Base-by-base conservation (phyloP, 1,284 basidiomycete genomes). In the Irpex lacteus region DNA sequence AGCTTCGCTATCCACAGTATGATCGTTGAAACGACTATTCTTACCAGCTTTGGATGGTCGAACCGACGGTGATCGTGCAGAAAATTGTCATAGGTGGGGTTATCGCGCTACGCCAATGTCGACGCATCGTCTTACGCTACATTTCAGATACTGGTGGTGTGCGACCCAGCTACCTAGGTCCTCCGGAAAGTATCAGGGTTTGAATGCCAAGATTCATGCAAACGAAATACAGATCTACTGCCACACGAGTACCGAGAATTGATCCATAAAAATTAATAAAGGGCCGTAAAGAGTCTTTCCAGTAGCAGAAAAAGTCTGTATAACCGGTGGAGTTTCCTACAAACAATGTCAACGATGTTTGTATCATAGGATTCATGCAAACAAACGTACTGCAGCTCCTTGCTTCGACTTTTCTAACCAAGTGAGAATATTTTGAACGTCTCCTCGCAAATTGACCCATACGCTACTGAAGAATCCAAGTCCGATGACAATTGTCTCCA, bases 61-160 rank as follows among this genome's bases (percentile, higher is more conserved):
- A 87, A 67, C 84, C 85, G 3, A 81, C 82, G 4, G 85, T 88
- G 7, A 81, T 87, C 3, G 77, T 88, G 19, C 84, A 89, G 71
- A 88, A 85, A 70, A 81, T 89, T 60, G 80, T 88, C 21, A 83
- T 89, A 60, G 75, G 85, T 87, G 64, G 34, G 81, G 75, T 34
- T 11, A 37, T 15, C 49, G 11, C 37, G 7, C 18, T 15, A 37
- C 32, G 34, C 8, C 11, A 19, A 36, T n/a, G 40, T 44, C 4
- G 40, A 11, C 15, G 15, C 9, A 37, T 11, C 55, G 13, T 37
- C 15, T 9, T 34, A 40, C 50, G 3, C 8, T 56, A 5, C 38
- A 21, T 34, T 21, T 32, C 8, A 85, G 85, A 89, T 72, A 81
- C 82, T 49, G 86, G 86, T 49, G 83, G 82, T 9, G 77, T 88